Base-by-base conservation (phyloP, 164 flowering plant genomes). In the Cinnamomum chago region DNA sequence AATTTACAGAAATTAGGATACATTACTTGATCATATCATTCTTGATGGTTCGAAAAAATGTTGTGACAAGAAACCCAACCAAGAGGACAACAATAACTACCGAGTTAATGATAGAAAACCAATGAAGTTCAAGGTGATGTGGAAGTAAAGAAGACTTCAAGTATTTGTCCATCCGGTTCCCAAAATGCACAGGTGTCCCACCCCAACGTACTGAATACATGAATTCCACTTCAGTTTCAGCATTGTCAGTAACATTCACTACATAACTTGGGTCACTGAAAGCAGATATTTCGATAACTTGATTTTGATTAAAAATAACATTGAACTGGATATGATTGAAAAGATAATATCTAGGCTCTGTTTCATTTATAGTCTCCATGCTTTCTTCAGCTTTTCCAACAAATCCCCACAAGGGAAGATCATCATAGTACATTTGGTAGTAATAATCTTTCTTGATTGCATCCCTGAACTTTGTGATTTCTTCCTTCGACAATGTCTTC, bases 371-470 rank as follows among this genome's bases (percentile, higher is more conserved):
- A 11, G 65, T 7, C 28, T 40, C 83, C 60, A 81, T 23, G 67
- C 77, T 35, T 0, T 83, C 81, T 62, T 90, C 96, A 67, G 86
- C 75, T 83, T 89, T 94, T 60, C 97, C 98, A 58, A 94, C 62
- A 78, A 83, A 92, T 0, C 90, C 98, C 98, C 98, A 94, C 15
- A 90, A 67, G 7, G 95, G 94, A 73, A 94, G 95, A 84, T 91
- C 91, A 81, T 92, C 97, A 80, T 78, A 90, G 81, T 86, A 86
- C 94, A 92, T 87, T 79, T 92, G 94, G 76, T 86, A 94, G 84
- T 92, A 94, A 79, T 74, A 94, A 17, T 92, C 97, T 72, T 82
- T 76, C 51, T 14, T 68, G 50, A 91, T 77, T 78, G 96, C 91
- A 75, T 86, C 75, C 80, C 90, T 89, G 69, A 94, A 87, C 66